Base-by-base conservation (phyloP, 106 monocot genomes). In the Allium fistulosum region DNA sequence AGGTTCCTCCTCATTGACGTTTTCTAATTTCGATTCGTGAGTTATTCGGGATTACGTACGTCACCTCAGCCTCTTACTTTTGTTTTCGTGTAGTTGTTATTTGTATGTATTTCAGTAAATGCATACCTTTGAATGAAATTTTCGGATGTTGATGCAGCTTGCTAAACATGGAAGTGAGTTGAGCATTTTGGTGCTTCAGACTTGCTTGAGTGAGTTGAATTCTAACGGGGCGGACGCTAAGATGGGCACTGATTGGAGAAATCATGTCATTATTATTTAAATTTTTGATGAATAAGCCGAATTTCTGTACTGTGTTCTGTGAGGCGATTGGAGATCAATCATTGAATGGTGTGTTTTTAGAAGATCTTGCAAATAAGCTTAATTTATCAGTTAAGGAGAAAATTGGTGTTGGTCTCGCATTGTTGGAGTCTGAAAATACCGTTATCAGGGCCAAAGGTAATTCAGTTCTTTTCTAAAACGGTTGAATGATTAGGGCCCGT, bases 351-450 rank as follows among this genome's bases (percentile, higher is more conserved):
- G 67, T 53, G 47, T 92, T 87, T 65, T 69, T 90, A 15, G 80
- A 37, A 74, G 80, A 72, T 62, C 72, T 97, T 64, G 92, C 92
- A 48, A 85, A 68, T 22, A 68, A 67, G 26, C 62, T 97, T 61
- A 84, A 84, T 45, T 74, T 97, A 9, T 87, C 92, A 51, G 69
- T 26, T 46, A 61, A 69, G 16, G 89, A 92, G 66, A 97, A 80
- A 65, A 75, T 88, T 65, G 86, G 72, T 71, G 45, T 92, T 61
- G 86, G 92, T n/a, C 88, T 97, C 63, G 88, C 97, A 60, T 77
- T 92, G 62, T 74, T 80, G 52, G 96, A 92, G 71, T 97, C 86
- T 58, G 89, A 89, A 59, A 79, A 79, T 81, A 49, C 68, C 4
- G 81, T 84, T 53, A 62, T 83, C 63, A 80, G 70, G 63, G 68